A percentile compares a stretch with the other conserved stretches of the same genome.
Conservation (phyloP, 139 green algal genomes). For the Yamagishiella unicocca region DNA sequence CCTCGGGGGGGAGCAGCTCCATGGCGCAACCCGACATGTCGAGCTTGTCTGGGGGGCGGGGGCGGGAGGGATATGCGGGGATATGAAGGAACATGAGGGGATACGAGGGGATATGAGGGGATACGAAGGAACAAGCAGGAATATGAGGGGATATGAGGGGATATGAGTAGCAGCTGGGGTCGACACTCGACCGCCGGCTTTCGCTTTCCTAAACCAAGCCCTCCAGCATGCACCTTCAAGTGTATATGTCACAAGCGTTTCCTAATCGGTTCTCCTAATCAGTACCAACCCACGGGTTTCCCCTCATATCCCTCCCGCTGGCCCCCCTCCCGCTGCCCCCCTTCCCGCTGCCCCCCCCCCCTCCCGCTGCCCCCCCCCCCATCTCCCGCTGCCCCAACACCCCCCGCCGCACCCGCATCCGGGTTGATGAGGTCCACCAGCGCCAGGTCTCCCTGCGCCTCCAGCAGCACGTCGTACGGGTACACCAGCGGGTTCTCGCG, state of each 20-base stretch:
- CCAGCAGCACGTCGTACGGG: slow-evolving; percentile 38
- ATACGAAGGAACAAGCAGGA: too few species aligned
- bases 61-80: not conserved
- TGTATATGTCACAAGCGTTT: not conserved
- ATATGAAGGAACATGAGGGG: too few species aligned
- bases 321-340: too few species aligned
- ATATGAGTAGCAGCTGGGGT: not conserved
- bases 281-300: too few species aligned
- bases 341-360: not conserved
- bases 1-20: slow-evolving; percentile 50
- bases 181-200: too few species aligned
- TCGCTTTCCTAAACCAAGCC: too few species aligned
- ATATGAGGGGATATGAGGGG: too few species aligned
- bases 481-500: slow-evolving; percentile 39
- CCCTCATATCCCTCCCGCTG: too few species aligned
- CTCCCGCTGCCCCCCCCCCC: not conserved
- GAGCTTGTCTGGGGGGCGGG: slow-evolving; percentile 41
- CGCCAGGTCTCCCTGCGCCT: slow-evolving; percentile 48
- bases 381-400: not conserved
- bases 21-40: slow-evolving; percentile 57
- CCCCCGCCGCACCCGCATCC: not conserved
- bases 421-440: slow-evolving; percentile 33
- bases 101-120: too few species aligned
- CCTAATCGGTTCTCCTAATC: too few species aligned
- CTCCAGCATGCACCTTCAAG: too few species aligned